Evolutionary conservation across 2,329 filamentous ascomycete genomes (phyloP).

Genomic region (Thielaviopsis musarum): DNA sequence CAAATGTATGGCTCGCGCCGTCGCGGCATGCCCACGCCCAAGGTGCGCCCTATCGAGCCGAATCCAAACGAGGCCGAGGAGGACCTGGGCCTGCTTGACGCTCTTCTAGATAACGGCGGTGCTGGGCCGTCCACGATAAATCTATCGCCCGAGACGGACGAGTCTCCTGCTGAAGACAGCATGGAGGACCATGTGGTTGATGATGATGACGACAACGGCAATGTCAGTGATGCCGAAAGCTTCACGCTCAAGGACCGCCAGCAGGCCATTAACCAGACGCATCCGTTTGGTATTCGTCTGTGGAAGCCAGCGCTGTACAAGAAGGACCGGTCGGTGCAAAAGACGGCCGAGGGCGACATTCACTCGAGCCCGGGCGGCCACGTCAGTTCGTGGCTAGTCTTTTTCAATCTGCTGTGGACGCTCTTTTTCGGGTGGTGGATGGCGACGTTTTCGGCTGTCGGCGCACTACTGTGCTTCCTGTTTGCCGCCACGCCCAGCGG

Average conservation of each 20-base stretch:
- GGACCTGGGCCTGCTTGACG: conserved; percentile 12
- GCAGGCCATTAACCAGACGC: conserved; percentile 94
- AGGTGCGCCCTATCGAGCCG: conserved; percentile 17
- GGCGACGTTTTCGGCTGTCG: conserved; percentile 54
- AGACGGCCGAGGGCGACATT: conserved; percentile 90
- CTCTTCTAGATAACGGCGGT: conserved; percentile 14
- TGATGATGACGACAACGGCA: conserved; percentile 49
- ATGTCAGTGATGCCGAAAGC: conserved; percentile 83
- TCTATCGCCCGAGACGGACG: conserved; percentile 16
- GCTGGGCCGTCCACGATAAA: conserved; percentile 15
- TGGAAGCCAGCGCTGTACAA: conserved; percentile 99
- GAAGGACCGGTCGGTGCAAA: conserved; percentile 89
- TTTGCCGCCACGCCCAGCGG: conserved; percentile 68
- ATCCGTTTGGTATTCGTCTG: conserved; percentile 95
- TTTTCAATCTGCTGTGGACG: conserved; percentile 87
- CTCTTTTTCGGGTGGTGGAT: conserved; percentile 95
- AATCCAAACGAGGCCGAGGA: conserved; percentile 26
- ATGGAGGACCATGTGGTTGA: conserved; percentile 27
- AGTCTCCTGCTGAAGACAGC: conserved; percentile 23
- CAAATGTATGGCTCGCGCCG: conserved; percentile 20
- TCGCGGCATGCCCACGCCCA: conserved; percentile 17
- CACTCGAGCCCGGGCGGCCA: conserved; percentile 82
- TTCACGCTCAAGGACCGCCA: conserved; percentile 96
- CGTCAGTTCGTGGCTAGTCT: conserved; percentile 66
- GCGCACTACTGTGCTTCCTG: conserved; percentile 61